A percentile compares a stretch with the other conserved stretches of the same genome.
Conservation (phyloP, 306 rosid species). For the Glycine soja region DNA sequence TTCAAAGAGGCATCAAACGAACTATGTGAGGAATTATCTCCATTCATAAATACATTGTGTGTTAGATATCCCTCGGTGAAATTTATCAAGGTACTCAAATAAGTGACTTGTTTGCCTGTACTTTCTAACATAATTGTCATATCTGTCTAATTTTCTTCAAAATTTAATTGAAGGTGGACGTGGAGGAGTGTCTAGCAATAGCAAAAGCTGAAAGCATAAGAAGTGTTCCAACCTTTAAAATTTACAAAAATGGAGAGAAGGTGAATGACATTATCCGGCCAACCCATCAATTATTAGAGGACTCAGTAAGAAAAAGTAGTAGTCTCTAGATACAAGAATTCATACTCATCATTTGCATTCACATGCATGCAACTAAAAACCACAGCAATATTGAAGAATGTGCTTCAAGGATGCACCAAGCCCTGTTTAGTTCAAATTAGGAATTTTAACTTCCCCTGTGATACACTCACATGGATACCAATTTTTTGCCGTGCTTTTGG, state of each 20-base stretch:
- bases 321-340: slow-evolving; percentile 51
- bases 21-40: slow-evolving; percentile 77
- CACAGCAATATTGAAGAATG: slow-evolving; percentile 46
- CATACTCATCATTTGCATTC: slow-evolving; percentile 48
- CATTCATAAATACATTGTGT: slow-evolving; percentile 80
- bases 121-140: background rate
- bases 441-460: slow-evolving; percentile 61
- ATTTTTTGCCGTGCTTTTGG: slow-evolving; percentile 63
- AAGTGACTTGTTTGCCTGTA: background rate
- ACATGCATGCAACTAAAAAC: slow-evolving; percentile 37
- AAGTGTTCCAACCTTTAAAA: slow-evolving; percentile 75
- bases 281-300: slow-evolving; percentile 74
- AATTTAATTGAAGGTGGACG: slow-evolving; percentile 67
- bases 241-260: slow-evolving; percentile 82
- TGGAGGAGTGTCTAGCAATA: slow-evolving; percentile 69
- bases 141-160: slow-evolving; percentile 38
- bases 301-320: slow-evolving; percentile 65
- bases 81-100: slow-evolving; percentile 69
- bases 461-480: slow-evolving; percentile 60
- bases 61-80: slow-evolving; percentile 79
- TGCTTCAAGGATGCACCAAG: slow-evolving; percentile 52
- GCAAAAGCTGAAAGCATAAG: slow-evolving; percentile 78
- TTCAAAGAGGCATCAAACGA: slow-evolving; percentile 75
- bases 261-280: slow-evolving; percentile 86
- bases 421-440: slow-evolving; percentile 51